Evolutionary conservation across 2,329 filamentous ascomycete species (phyloP).

Genomic region (Septoria petroselini): DNA sequence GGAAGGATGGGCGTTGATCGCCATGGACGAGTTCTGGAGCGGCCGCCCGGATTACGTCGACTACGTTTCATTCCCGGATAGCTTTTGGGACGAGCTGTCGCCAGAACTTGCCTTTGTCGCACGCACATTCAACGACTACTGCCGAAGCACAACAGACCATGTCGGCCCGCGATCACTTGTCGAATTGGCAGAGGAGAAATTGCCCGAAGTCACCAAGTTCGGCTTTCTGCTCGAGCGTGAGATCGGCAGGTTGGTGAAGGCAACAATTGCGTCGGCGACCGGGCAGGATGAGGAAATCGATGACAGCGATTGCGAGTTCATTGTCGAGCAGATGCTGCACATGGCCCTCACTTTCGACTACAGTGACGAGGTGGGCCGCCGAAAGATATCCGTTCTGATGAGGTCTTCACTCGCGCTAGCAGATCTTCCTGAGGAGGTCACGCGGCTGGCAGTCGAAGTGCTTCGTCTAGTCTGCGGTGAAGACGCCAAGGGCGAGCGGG

Average conservation of each 20-base stretch:
- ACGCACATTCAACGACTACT: conserved; percentile 92
- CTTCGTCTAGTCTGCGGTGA: conserved; percentile 78
- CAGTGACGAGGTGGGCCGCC: conserved; percentile 90
- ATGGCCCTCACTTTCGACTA: conserved; percentile 92
- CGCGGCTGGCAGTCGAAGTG: conserved; percentile 79
- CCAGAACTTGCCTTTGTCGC: conserved; percentile 88
- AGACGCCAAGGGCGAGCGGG: conserved; percentile 69
- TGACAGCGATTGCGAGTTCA: conserved; percentile 83
- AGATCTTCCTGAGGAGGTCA: conserved; percentile 87
- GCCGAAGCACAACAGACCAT: conserved; percentile 60
- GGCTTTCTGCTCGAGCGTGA: conserved; percentile 84
- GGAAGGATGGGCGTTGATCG: conserved; percentile 84
- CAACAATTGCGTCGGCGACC: conserved; percentile 53
- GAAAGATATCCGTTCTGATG: conserved; percentile 92
- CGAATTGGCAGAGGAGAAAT: conserved; percentile 81
- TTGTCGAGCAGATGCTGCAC: conserved; percentile 90
- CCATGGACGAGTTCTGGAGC: conserved; percentile 96
- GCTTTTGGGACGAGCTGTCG: conserved; percentile 75
- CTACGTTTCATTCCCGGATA: conserved; percentile 63
- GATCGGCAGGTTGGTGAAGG: conserved; percentile 65
- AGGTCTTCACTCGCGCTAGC: conserved; percentile 80
- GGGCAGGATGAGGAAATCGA: conserved; percentile 58
- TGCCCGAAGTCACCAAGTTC: conserved; percentile 89
- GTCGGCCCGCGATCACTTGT: conserved; percentile 67
- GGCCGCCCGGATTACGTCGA: conserved; percentile 80